Conservation (phyloP, 2,329 filamentous ascomycete species). For the Penicillium corylophilum region DNA sequence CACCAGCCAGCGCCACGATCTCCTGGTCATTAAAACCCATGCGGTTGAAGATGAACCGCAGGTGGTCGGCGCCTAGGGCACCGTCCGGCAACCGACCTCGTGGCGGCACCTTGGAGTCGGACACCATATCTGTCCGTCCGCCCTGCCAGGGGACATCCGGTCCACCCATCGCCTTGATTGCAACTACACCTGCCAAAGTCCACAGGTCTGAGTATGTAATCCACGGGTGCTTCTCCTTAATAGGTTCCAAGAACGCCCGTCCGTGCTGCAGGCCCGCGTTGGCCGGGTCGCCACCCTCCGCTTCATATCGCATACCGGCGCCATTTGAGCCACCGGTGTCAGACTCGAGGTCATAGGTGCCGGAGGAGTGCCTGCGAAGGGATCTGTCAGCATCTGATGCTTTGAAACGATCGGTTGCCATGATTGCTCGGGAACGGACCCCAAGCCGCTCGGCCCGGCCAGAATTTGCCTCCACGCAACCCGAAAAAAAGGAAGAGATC, state of each 20-base stretch:
- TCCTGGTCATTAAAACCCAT: constrained; percentile 63
- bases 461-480: not conserved
- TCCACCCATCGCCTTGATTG: constrained; percentile 61
- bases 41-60: constrained; percentile 57
- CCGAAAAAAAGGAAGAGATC: not conserved
- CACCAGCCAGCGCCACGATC: constrained; percentile 57
- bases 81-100: constrained; percentile 58
- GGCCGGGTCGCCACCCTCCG: constrained; percentile 63
- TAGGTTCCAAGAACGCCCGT: constrained; percentile 62
- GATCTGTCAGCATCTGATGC: constrained; percentile 6
- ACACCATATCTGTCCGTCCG: constrained; percentile 62
- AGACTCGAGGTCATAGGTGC: constrained; percentile 60
- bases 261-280: constrained; percentile 65
- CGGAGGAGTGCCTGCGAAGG: constrained; percentile 57
- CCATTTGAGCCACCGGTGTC: constrained; percentile 65
- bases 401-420: not conserved
- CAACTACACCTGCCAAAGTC: constrained; percentile 61
- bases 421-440: not conserved
- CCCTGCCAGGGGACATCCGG: constrained; percentile 57
- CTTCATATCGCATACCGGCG: constrained; percentile 65
- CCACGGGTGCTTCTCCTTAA: constrained; percentile 61
- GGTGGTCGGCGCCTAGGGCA: constrained; percentile 54
- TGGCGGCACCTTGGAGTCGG: constrained; percentile 59
- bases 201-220: constrained; percentile 66
- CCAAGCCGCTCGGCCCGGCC: constrained; percentile 5